These are phyloP conservation scores for Nidularia pulvinata DNA, from an alignment of 768 basidiomycete species.

Conservation along the genomic window DNA sequence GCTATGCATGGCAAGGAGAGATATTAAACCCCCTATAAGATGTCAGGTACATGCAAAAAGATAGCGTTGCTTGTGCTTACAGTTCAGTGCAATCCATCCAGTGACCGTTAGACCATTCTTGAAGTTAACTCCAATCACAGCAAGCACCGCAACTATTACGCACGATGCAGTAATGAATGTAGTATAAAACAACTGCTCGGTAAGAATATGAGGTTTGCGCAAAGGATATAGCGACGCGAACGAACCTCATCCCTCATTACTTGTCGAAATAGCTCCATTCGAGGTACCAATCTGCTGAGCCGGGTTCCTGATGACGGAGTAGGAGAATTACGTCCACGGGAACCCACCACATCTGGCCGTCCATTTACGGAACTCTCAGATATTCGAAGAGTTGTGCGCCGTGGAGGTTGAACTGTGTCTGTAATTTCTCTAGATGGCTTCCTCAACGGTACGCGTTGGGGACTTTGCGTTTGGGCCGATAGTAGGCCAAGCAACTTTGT, in stretches of 20 bases:
- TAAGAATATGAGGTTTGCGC: not conserved
- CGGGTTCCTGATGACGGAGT: constrained; percentile 32
- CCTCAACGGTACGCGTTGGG: not conserved
- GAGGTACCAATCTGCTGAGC: constrained; percentile 47
- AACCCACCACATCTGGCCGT: constrained; percentile 3
- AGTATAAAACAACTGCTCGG: constrained; percentile 48
- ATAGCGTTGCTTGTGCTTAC: constrained; percentile 26
- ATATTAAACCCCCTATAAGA: constrained; percentile 50
- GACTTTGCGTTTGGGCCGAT: not conserved
- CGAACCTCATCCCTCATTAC: constrained; percentile 68
- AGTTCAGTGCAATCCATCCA: constrained; percentile 55
- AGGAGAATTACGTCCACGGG: constrained; percentile 15
- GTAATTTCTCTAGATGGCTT: not conserved
- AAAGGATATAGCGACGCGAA: not conserved
- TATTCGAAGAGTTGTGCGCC: constrained; percentile 1
- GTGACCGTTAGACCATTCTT: constrained; percentile 41
- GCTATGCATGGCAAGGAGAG: constrained; percentile 56
- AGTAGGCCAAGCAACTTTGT: not conserved
- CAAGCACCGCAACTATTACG: constrained; percentile 45
- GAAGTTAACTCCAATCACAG: constrained; percentile 48
- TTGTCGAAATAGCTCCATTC: constrained; percentile 50
- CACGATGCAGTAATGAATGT: constrained; percentile 49
- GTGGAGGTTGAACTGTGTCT: not conserved
- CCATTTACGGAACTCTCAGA: constrained; percentile 1
- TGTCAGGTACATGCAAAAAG: constrained; percentile 6